phyloP scores from a whole-genome alignment of 202 grass and related monocot species.

The Panicum virgatum region DNA sequence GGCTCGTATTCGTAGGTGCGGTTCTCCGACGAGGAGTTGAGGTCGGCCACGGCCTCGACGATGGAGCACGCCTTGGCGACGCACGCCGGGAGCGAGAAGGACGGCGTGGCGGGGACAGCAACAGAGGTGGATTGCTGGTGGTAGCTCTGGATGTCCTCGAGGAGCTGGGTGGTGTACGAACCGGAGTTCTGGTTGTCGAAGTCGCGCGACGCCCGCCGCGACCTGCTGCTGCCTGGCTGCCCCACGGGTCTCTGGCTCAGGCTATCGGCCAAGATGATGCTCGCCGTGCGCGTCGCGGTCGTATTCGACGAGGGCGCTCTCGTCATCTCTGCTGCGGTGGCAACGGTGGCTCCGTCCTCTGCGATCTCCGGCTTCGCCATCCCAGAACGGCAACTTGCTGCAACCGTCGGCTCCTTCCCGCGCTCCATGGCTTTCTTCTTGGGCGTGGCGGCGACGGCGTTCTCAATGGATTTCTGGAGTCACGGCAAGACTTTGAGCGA shows the following conservation, averaged over 20 bases:
- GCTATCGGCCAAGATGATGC: constrained; percentile 43
- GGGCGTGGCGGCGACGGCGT: neutral
- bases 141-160: constrained; percentile 94
- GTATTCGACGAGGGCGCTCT: constrained; percentile 39
- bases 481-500: neutral
- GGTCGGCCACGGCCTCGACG: constrained; percentile 84
- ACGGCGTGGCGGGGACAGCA: constrained; percentile 13
- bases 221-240: constrained; percentile 41
- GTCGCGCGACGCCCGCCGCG: constrained; percentile 66
- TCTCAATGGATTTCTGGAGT: constrained; percentile 33
- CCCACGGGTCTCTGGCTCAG: constrained; percentile 28
- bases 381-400: neutral
- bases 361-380: constrained; percentile 2
- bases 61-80: constrained; percentile 90
- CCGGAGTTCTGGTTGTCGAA: constrained; percentile 69
- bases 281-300: constrained; percentile 33
- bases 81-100: constrained; percentile 72
- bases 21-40: constrained; percentile 67
- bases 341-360: neutral
- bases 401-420: neutral
- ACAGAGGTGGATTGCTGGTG: constrained; percentile 47
- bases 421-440: constrained; percentile 42
- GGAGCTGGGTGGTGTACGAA: constrained; percentile 67
- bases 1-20: constrained; percentile 14
- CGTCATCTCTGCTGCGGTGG: constrained; percentile 22